phyloP scores from a whole-genome alignment of 345 rosid species.

The Boechera stricta region DNA sequence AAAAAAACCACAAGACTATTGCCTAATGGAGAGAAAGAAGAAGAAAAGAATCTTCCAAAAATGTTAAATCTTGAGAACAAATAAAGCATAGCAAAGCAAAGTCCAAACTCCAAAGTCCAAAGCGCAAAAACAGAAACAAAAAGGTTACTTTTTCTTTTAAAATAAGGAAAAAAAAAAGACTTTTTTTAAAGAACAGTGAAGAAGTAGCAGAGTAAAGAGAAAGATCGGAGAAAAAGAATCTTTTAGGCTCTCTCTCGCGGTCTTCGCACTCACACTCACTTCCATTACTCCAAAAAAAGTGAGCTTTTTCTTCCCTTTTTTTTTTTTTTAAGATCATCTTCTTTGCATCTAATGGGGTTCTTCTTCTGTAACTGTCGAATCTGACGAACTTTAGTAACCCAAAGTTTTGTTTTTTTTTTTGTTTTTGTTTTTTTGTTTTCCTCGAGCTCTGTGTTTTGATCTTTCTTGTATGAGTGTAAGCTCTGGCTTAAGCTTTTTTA shows the following conservation, averaged over 20 bases:
- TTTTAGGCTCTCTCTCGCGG: conserved; percentile 29
- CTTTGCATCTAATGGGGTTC: conserved; percentile 26
- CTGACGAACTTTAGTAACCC: conserved; percentile 23
- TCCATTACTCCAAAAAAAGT: conserved; percentile 38
- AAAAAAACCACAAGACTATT: neutral
- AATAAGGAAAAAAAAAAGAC: neutral
- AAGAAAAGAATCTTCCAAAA: conserved; percentile 36
- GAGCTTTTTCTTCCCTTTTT: neutral
- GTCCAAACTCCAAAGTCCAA: neutral
- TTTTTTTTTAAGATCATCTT: neutral
- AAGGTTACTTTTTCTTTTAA: neutral
- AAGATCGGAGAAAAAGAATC: conserved; percentile 37
- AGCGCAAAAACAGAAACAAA: neutral
- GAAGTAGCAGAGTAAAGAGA: conserved; percentile 31
- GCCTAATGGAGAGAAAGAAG: conserved; percentile 16
- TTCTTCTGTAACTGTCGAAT: conserved; percentile 35
- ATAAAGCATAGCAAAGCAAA: conserved; percentile 26
- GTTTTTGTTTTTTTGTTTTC: neutral
- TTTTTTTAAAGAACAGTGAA: conserved; percentile 31
- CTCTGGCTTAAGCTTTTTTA: neutral
- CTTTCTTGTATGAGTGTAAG: conserved; percentile 31
- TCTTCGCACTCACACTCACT: conserved; percentile 42
- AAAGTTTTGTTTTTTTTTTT: conserved; percentile 14
- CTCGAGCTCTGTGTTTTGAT: conserved; percentile 37
- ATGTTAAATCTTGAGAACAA: conserved; percentile 24